Base-by-base conservation (phyloP, 768 basidiomycete species). In the Phylloporus sp. region DNA sequence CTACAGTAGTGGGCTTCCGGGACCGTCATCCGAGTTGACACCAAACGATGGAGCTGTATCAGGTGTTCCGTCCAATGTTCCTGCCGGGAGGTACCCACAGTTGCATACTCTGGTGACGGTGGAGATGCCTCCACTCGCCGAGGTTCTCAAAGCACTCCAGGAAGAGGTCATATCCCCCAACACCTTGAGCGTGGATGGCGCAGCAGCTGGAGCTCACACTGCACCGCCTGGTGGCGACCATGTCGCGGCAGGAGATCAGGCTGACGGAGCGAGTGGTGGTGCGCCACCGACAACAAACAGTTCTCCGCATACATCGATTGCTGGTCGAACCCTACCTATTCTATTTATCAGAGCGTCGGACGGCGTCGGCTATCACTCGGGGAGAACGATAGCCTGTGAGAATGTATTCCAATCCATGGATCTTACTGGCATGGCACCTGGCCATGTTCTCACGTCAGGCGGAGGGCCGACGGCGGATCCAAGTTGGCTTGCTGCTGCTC, bases 281-380 rank as follows among this genome's bases (percentile, higher is more conserved):
- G 61, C 34, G 4, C 50, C 52, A 22, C 69, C 60, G 52, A 49
- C 50, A 3, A 50, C 54, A 47, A 61, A 53, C 50, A 54, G 50
- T 50, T 71, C 79, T 16, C 45, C 57, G 32, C 72, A 77, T 39
- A 62, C 81, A 27, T 72, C 81, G n/a, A 80, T 89, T 43, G 65
- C 81, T 3, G 85, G 86, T 8, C 80, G 85, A 47, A 88, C 78
- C 57, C 73, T 93, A 5, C 91, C 91, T 0, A 63, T 93, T 58
- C 66, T 93, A 34, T 92, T 93, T 64, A 91, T 93, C 51, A 82
- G 91, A 28, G 75, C 85, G 15, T 80, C 74, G 36, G 91, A 93
- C 59, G 89, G 91, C n/a, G 83, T 92, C 27, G 91, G 91, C 5
- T 93, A 91, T 66, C 88, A 91, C 65, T 91, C 91, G 20, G 90